Evolutionary conservation across 1,284 basidiomycete genomes (phyloP), one percentile per base, ranked within the genome.

Genomic region (Golubevia pallescens): DNA sequence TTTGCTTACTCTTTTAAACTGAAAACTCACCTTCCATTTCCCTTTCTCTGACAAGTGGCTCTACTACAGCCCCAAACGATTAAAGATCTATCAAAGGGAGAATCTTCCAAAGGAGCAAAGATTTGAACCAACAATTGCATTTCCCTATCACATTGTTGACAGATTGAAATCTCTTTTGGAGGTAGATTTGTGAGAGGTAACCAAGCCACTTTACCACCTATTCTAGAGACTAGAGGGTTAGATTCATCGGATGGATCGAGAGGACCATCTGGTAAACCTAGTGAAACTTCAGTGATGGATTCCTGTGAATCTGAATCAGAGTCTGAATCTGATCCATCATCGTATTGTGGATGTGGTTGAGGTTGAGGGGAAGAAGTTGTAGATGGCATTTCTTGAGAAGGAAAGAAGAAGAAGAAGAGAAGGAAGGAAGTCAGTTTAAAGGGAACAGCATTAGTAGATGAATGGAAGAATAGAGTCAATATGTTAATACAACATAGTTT

Each of bases 71-170:
- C 79, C 81, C 80, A 85, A n/a, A 82, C 78, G 58, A 78, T 56
- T 16, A 85, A 67, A 38, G 74, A 73, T 10, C 82, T 78, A 64
- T 85, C 82, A 61, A 71, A 81, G 8, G 77, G 62, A 0, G 80
- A 83, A 54, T 71, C 80, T 32, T 78, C 79, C 6, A 83, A 71
- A 2, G 82, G 82, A 4, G 82, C 82, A 67, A 85, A 85, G 62
- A 85, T 78, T 61, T 85, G 76, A 0, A 83, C 73, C n/a, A 85
- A 68, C 6, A 85, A 73, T 60, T 81, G 78, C 82, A 85, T 85
- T 34, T 71, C 68, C 32, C 72, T 68, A n/a, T 68, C 62, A 61
- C 82, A 85, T 23, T 67, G 58, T 19, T 51, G 51, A 61, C 81
- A 84, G 3, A 67, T 48, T 0, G 78, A 69, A 1, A 75, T 61